Evolutionary conservation across 371 early-diverging fungal genomes (phyloP), one percentile per base, ranked within the genome.

Genomic region (Rhizopus delemar): DNA sequence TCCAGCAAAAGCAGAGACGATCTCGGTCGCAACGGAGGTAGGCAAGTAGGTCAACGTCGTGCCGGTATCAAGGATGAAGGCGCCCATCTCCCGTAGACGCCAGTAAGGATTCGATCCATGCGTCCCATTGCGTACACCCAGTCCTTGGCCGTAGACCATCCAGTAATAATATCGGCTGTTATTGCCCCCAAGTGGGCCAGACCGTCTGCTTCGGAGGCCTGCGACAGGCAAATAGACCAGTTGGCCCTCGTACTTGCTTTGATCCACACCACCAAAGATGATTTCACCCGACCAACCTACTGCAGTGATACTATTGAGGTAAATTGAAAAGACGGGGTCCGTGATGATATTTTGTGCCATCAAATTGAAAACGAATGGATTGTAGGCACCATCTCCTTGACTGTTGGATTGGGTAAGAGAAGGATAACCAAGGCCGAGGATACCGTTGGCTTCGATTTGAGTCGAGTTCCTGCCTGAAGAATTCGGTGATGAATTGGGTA

Each of bases 251-350:
- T 72, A 83, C 56, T 78, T 80, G 50, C 73, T 53, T 6, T 54
- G 31, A 62, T 86, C 81, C 28, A 73, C 66, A 0, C 81, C 86
- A n/a, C 84, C 85, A 61, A 88, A 74, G 13, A 78, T 80, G 52
- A 85, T 74, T 46, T 84, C 80, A 8, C 86, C 88, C 4, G 53
- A 16, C 59, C 59, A 59, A 8, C 53, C 53, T 12, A 43, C 28
- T 15, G 43, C 16, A 36, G 45, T 51, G 34, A 52, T 56, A 8
- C 52, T 46, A 36, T 53, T 46, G 15, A 62, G 52, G 6, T 56
- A 56, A n/a, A 62, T 63, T 9, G 76, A 69, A 50, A 75, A 75
- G 9, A 75, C 41, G 16, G 73, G 63, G 0, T 75, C 53, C 0
- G 52, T 49, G 22, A 75, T 65, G 22, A 72, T 8, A 3, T 70